phyloP scores from a whole-genome alignment of 306 rosid genomes.

The Vicia sativa region DNA sequence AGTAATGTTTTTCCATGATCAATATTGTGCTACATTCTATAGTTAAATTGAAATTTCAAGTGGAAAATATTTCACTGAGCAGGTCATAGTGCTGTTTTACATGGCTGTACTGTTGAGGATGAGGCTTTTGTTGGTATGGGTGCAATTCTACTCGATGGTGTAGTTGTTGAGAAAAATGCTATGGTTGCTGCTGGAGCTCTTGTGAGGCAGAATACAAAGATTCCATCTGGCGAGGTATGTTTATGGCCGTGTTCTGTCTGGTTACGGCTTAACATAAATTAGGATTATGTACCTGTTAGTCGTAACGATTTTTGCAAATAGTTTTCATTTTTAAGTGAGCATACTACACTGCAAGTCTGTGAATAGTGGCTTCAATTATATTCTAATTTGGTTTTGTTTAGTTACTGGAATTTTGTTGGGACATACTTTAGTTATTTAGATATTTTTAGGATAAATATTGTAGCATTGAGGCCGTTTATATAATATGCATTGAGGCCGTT shows the following conservation, averaged over 20 bases:
- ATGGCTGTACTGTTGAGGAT: conserved; percentile 91
- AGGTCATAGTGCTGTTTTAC: conserved; percentile 91
- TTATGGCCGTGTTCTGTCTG: conserved; percentile 13
- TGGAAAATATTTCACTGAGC: conserved; percentile 31
- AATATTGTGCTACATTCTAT: conserved; percentile 13
- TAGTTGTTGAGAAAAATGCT: conserved; percentile 76
- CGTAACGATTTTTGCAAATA: neutral
- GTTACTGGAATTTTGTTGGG: neutral
- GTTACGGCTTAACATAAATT: neutral
- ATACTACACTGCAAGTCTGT: conserved; percentile 1
- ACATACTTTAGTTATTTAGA: neutral
- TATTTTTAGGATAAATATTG: conserved; percentile 17
- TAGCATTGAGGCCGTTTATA: conserved; percentile 15
- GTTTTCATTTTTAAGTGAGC: conserved; percentile 8
- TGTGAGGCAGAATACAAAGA: conserved; percentile 83
- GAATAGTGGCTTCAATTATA: conserved; percentile 9
- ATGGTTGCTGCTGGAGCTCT: conserved; percentile 98
- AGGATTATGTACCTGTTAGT: conserved; percentile 23
- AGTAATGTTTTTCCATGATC: conserved; percentile 40
- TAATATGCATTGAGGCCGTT: too few relatives aligned
- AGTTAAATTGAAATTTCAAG: neutral
- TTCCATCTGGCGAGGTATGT: conserved; percentile 88
- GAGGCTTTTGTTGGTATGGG: conserved; percentile 98
- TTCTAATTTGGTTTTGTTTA: neutral
- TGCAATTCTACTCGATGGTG: conserved; percentile 90